These are phyloP conservation scores for Pseudocercospora eumusae DNA, from an alignment of 2,329 filamentous ascomycete species.

Conservation along the genomic window DNA sequence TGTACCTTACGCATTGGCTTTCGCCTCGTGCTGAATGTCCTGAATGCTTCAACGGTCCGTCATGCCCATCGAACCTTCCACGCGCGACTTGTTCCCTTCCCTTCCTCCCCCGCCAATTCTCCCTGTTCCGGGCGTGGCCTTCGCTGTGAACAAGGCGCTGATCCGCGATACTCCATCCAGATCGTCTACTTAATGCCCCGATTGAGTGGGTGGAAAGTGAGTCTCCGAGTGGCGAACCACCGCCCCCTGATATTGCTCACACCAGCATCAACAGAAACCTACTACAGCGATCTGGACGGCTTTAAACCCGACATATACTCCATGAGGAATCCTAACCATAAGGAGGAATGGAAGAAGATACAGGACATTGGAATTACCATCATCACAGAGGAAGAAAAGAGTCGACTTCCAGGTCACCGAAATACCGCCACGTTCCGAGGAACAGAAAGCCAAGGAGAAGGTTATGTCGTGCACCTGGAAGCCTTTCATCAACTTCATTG, in stretches of 20 bases:
- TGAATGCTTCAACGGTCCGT: too few species aligned
- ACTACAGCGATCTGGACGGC: background rate
- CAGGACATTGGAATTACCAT: background rate
- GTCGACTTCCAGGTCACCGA: background rate
- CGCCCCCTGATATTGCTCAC: background rate
- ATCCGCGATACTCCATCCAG: too few species aligned
- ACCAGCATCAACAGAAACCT: background rate
- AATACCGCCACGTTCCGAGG: background rate
- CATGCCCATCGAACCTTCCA: too few species aligned
- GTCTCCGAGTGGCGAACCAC: background rate
- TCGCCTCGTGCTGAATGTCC: too few species aligned
- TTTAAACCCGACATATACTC: background rate
- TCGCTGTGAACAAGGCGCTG: too few species aligned
- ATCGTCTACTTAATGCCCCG: background rate
- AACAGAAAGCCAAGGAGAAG: background rate
- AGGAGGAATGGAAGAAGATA: background rate
- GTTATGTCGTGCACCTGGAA: constrained; percentile 1
- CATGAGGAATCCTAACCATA: background rate
- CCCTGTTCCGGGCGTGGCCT: too few species aligned
- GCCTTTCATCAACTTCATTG: constrained; percentile 9
- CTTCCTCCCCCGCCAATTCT: too few species aligned
- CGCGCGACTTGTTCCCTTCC: too few species aligned
- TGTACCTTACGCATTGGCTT: too few species aligned
- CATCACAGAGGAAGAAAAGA: background rate
- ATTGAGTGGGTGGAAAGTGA: background rate